These are phyloP conservation scores for Penicillium alfredii DNA, from an alignment of 495 filamentous ascomycete species.

Conservation along the genomic window DNA sequence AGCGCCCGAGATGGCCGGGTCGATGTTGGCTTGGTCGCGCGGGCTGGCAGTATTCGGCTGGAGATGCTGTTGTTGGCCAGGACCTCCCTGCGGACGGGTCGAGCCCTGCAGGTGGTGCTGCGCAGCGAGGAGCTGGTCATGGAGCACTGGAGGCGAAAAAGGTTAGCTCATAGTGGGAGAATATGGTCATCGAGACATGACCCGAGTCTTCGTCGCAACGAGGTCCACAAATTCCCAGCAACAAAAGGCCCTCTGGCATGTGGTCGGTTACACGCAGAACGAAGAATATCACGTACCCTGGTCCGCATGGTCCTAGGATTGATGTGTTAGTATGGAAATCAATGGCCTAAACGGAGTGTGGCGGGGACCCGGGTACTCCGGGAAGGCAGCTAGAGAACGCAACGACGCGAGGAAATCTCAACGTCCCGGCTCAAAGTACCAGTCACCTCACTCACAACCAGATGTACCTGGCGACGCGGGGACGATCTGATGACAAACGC, in stretches of 20 bases:
- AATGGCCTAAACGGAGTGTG: neutral
- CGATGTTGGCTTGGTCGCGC: conserved; percentile 47
- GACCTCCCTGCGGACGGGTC: conserved; percentile 28
- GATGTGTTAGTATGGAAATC: conserved; percentile 11
- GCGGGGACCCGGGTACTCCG: too few species aligned
- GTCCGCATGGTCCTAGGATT: conserved; percentile 44
- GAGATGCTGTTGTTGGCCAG: conserved; percentile 37
- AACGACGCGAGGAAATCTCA: conserved; percentile 14
- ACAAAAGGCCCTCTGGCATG: too few species aligned
- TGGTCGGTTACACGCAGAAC: neutral
- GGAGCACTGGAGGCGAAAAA: conserved; percentile 36
- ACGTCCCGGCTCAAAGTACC: too few species aligned
- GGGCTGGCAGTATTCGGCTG: conserved; percentile 39
- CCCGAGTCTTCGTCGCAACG: neutral
- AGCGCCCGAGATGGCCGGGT: conserved; percentile 46
- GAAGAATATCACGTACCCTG: conserved; percentile 39
- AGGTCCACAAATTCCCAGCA: too few species aligned
- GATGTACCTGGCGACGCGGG: conserved; percentile 21
- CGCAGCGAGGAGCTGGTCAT: conserved; percentile 49
- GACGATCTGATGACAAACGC: conserved; percentile 44
- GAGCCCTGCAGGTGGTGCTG: conserved; percentile 40
- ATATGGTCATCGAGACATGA: neutral
- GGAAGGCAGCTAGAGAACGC: conserved; percentile 1
- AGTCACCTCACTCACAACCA: too few species aligned
- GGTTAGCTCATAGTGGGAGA: neutral